Evolutionary conservation across 2,329 filamentous ascomycete species (phyloP).

Genomic region (Phaeosphaeriaceae sp.): DNA sequence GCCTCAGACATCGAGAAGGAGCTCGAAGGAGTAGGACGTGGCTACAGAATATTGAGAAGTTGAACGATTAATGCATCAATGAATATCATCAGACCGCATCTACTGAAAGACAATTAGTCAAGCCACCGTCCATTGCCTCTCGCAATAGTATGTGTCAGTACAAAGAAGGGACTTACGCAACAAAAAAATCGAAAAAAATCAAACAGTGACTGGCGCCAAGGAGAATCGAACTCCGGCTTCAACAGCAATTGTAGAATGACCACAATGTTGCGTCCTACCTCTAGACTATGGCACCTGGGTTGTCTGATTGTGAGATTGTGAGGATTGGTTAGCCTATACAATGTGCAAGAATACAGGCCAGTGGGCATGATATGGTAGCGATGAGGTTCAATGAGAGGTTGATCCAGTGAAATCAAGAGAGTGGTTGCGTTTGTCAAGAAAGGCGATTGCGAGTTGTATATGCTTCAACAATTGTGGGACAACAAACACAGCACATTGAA

Average conservation of each 20-base stretch:
- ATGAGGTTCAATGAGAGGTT: not conserved
- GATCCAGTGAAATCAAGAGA: not conserved
- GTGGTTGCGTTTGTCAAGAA: not conserved
- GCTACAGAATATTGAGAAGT: not conserved
- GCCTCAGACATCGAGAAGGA: not conserved
- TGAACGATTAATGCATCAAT: not conserved
- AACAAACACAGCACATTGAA: not conserved
- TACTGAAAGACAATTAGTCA: not conserved
- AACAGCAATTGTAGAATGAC: not conserved
- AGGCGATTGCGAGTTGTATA: not conserved
- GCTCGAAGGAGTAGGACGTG: not conserved
- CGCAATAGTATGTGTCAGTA: no score
- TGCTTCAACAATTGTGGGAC: not conserved
- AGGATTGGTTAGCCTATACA: not conserved
- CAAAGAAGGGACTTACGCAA: no score
- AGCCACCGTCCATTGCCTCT: no score
- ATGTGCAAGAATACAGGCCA: not conserved
- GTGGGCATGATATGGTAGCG: no score
- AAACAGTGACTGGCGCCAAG: not conserved
- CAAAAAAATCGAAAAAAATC: not conserved
- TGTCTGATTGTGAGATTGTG: not conserved
- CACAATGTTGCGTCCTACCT: constrained; percentile 5
- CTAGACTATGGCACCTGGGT: constrained; percentile 3
- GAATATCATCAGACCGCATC: not conserved
- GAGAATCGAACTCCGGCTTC: constrained; percentile 1